Base-by-base conservation (phyloP, 495 filamentous ascomycete genomes). In the Hypoxylon perforatum region DNA sequence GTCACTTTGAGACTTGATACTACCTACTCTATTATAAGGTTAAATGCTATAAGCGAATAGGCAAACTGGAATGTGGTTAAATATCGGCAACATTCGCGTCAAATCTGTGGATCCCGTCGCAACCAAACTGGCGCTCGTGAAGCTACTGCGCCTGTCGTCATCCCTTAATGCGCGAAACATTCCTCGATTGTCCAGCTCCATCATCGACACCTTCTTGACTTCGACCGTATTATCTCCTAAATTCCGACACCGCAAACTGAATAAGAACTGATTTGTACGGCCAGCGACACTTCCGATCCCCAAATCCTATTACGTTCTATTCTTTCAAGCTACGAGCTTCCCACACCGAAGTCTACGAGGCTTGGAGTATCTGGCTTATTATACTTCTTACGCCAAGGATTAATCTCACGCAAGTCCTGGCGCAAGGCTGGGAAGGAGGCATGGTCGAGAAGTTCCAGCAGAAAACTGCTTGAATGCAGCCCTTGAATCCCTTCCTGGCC, bases 401-500 rank as follows among this genome's bases (percentile, higher is more conserved):
- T 36, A 17, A 45, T 38, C 15, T 18, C 52, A 38, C 12, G 7
- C 39, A 38, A 50, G 19, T 66, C 62, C 62, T 57, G 36, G 67
- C 67, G 19, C 35, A 38, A 66, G 48, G 67, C 67, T 70, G 45
- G 62, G 58, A 19, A 66, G 67, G 25, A 62, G 57, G 57, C 39
- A 70, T 70, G 66, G 18, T 65, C 63, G 57, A 59, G 41, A 59
- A 36, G 14, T 48, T 56, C 50, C 51, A 28, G 61, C 61, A 59
- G 57, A 61, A 25, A 54, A 38, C 49, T 73, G 63, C 58, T 69
- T 75, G 94, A 92, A 97, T 98, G 94, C 94, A 94, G 89, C 92
- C 95, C 82, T 88, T 98, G 89, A 99, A 98, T 80, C 95, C 96
- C 75, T 97, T 97, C 79, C 86, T 99, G 74, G 89, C 91, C 84